Percentiles rank a stretch among this genome's conserved stretches.
phyloP scores from a whole-genome alignment of 164 flowering plant species.

The Litsea cubeba region DNA sequence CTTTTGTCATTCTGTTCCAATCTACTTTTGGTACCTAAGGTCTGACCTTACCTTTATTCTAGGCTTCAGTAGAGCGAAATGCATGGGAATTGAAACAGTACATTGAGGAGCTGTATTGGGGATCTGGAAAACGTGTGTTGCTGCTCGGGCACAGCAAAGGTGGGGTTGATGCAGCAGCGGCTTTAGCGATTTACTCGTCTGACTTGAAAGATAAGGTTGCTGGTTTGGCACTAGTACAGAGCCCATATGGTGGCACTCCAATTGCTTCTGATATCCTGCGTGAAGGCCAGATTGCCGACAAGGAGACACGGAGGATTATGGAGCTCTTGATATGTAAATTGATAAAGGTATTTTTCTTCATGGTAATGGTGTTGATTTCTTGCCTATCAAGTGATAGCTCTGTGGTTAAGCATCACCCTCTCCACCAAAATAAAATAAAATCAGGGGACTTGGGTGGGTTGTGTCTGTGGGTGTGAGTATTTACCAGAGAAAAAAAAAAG shows the following conservation, averaged over 20 bases:
- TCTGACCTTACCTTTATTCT: not conserved
- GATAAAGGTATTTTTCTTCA: conserved; percentile 50
- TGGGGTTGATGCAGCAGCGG: conserved; percentile 96
- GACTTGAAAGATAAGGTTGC: conserved; percentile 76
- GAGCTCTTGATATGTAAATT: conserved; percentile 72
- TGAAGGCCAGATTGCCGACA: conserved; percentile 86
- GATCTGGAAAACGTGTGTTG: conserved; percentile 79
- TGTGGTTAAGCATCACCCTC: not conserved
- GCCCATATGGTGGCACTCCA: conserved; percentile 88
- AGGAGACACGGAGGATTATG: conserved; percentile 74
- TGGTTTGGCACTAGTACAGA: conserved; percentile 79
- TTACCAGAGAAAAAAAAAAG: too few species aligned
- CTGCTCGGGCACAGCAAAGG: conserved; percentile 94
- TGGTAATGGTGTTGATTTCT: not conserved
- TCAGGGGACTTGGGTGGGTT: too few species aligned
- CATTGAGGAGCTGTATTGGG: conserved; percentile 92
- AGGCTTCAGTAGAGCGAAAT: conserved; percentile 91
- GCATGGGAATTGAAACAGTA: conserved; percentile 79
- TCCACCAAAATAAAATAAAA: too few species aligned
- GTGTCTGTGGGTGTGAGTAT: too few species aligned
- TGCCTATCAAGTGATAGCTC: not conserved
- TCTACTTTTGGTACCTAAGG: too few species aligned
- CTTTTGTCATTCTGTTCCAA: too few species aligned
- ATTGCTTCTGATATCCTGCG: conserved; percentile 85
- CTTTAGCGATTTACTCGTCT: conserved; percentile 65